Base-by-base conservation (phyloP, 1,284 basidiomycete species). In the Porogramme epimiltina region DNA sequence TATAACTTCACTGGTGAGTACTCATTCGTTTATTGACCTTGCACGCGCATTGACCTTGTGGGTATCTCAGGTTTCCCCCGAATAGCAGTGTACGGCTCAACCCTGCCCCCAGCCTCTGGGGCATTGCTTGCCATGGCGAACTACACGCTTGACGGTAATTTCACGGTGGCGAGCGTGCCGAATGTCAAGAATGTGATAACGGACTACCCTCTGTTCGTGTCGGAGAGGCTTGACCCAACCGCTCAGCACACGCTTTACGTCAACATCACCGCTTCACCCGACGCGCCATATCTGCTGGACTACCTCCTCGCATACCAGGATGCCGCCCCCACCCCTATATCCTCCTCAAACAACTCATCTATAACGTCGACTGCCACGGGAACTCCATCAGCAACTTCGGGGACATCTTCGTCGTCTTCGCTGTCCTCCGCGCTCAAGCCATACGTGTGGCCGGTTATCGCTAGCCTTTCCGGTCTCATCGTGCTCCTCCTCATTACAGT, bases 181-280 rank as follows among this genome's bases (percentile, higher is more conserved):
- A 15, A 36, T 13, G 23, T 34, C 9, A 10, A 33, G n/a, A 6
- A 41, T 11, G 31, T 51, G 22, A 31, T 51, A 11, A 41, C 49
- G 16, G 43, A 45, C 49, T 51, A 41, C 16, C 49, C 49, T 6
- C 31, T 51, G 20, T 51, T 51, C 43, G 26, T 40, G 15, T 51
- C 49, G 15, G 43, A 28, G 6, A 25, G 23, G 13, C 31, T 51
- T 1, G 38, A 51, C 23, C 37, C 49, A 6, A 20, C 22, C 3
- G 3, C 39, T 10, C 42, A 45, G 26, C 39, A 51, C 28, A 41
- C 38, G 28, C 49, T 51, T 3, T 34, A 42, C 0, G 49, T 40
- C 2, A 43, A 51, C 3, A 31, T 51, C 28, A 22, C 37, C 18
- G 49, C 49, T 2, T 45, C 42, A 3, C 10, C 43, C 2, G 37